A percentile compares a stretch with the other conserved stretches of the same genome.
phyloP scores from a whole-genome alignment of 2,329 filamentous ascomycete species.

The Fonsecaea multimorphosa region DNA sequence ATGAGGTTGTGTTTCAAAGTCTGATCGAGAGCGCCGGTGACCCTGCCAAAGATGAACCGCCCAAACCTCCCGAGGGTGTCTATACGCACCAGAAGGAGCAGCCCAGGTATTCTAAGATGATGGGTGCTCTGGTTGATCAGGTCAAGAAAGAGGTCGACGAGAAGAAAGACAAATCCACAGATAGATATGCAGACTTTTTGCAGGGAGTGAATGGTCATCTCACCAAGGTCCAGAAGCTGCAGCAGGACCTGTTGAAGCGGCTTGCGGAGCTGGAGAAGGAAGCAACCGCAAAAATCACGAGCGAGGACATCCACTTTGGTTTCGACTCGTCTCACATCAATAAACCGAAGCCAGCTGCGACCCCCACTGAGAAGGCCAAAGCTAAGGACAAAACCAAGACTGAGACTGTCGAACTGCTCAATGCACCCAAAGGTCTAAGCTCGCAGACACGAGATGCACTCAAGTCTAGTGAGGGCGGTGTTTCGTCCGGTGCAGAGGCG shows the following conservation, averaged over 20 bases:
- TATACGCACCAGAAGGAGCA: constrained; percentile 75
- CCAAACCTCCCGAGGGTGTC: constrained; percentile 78
- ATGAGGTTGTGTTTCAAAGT: constrained; percentile 84
- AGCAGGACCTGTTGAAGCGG: constrained; percentile 75
- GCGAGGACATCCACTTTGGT: constrained; percentile 83
- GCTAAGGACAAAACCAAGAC: constrained; percentile 25
- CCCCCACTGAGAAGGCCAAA: constrained; percentile 40
- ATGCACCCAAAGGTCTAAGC: constrained; percentile 50
- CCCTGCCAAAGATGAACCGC: constrained; percentile 74
- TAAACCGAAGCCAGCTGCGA: constrained; percentile 59
- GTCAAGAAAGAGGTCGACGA: constrained; percentile 86
- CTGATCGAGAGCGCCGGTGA: constrained; percentile 81
- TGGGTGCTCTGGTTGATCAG: constrained; percentile 93
- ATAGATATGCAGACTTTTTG: constrained; percentile 76
- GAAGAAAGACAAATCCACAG: constrained; percentile 64
- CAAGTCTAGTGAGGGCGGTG: constrained; percentile 49
- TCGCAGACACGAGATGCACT: constrained; percentile 45
- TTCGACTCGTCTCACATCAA: constrained; percentile 86
- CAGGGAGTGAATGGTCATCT: constrained; percentile 78
- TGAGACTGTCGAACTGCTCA: constrained; percentile 72
- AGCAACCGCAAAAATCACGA: constrained; percentile 89
- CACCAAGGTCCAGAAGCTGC: constrained; percentile 76
- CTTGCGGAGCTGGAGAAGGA: constrained; percentile 83
- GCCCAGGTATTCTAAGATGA: constrained; percentile 94
- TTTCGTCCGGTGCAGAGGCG: constrained; percentile 65